Conservation (phyloP, 1,284 basidiomycete species). For the Boletellus deceptivus region DNA sequence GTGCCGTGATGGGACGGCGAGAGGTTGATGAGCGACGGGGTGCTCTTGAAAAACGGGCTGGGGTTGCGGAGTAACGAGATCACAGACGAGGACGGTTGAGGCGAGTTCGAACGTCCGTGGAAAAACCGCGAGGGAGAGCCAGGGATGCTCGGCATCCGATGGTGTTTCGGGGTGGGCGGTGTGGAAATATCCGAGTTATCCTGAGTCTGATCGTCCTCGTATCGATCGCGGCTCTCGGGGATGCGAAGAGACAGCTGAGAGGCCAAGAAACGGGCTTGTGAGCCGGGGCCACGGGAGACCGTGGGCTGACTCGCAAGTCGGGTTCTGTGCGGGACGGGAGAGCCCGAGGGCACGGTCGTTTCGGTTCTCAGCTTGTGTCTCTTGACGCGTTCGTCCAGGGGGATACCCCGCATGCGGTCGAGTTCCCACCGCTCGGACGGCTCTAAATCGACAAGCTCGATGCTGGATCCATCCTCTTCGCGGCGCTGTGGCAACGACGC, state of each 20-base stretch:
- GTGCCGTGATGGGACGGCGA: constrained; percentile 35
- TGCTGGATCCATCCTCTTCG: constrained; percentile 28
- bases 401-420: constrained; percentile 28
- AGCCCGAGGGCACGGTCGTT: not conserved
- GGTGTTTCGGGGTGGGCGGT: constrained; percentile 34
- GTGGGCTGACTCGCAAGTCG: constrained; percentile 34
- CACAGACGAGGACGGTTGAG: constrained; percentile 35
- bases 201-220: constrained; percentile 32
- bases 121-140: constrained; percentile 33
- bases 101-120: constrained; percentile 30
- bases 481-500: constrained; percentile 12
- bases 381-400: constrained; percentile 31
- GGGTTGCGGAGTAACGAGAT: constrained; percentile 36
- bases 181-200: constrained; percentile 33
- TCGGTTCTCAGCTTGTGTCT: constrained; percentile 24
- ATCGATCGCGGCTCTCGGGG: constrained; percentile 31
- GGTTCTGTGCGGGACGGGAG: constrained; percentile 19
- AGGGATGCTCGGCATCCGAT: constrained; percentile 29
- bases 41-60: constrained; percentile 36
- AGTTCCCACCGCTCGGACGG: constrained; percentile 33
- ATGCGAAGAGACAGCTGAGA: constrained; percentile 35
- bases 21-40: constrained; percentile 29
- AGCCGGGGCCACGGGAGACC: constrained; percentile 26
- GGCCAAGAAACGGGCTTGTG: constrained; percentile 31
- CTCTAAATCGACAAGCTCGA: constrained; percentile 34